Evolutionary conservation across 192 early-diverging fungal genomes (phyloP).

Genomic region (Backusella sp.): DNA sequence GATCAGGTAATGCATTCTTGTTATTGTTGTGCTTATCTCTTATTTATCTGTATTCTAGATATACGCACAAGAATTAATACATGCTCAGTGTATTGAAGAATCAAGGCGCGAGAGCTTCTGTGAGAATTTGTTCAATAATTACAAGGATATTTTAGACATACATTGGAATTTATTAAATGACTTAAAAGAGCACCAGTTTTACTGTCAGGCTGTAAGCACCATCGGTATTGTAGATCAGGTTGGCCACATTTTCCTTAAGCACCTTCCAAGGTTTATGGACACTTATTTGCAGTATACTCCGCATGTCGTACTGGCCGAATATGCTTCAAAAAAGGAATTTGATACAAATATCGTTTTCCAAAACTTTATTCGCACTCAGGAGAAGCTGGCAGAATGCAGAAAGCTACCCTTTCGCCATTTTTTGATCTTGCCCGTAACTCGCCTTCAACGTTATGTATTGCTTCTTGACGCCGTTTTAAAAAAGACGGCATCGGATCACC

Average conservation of each 20-base stretch:
- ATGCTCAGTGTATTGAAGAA: constrained; percentile 27
- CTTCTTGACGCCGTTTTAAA: constrained; percentile 82
- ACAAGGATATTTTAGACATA: constrained; percentile 55
- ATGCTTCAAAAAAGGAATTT: constrained; percentile 71
- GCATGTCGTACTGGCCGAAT: constrained; percentile 74
- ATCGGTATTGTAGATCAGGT: constrained; percentile 72
- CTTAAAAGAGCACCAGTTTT: constrained; percentile 52
- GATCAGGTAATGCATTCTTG: constrained; percentile 42
- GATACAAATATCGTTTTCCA: constrained; percentile 61
- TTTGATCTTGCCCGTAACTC: constrained; percentile 78
- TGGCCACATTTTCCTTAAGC: constrained; percentile 76
- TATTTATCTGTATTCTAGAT: constrained; percentile 11
- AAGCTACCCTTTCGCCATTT: constrained; percentile 37
- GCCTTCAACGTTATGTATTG: constrained; percentile 83
- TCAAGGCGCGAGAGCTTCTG: constrained; percentile 50
- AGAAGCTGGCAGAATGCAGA: constrained; percentile 20
- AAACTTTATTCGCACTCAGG: constrained; percentile 70
- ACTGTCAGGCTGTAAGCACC: constrained; percentile 59
- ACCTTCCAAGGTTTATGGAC: constrained; percentile 60
- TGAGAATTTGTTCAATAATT: constrained; percentile 71
- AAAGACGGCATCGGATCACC: constrained; percentile 74
- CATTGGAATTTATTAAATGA: constrained; percentile 56
- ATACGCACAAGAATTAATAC: constrained; percentile 50
- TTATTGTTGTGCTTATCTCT: background rate
- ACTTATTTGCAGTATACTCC: constrained; percentile 79